Evolutionary conservation across 345 rosid genomes (phyloP).

Genomic region (Gossypium thurberi): DNA sequence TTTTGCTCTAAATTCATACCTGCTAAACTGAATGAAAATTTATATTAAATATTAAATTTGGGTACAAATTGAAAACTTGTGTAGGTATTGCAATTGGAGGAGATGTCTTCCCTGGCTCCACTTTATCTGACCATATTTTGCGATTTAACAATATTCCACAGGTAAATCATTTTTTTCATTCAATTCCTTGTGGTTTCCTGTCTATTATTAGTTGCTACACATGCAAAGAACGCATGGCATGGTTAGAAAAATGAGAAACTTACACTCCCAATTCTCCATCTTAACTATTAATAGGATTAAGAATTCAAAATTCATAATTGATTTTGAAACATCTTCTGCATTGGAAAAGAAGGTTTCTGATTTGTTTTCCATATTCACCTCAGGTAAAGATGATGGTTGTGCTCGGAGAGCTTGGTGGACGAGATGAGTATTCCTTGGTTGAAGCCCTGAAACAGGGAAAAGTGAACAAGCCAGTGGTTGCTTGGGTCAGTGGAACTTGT

Average conservation of each 20-base stretch:
- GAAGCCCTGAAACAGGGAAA: conserved; percentile 93
- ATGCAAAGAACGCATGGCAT: background rate
- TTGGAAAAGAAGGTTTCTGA: background rate
- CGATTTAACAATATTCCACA: conserved; percentile 95
- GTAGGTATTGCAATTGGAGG: conserved; percentile 97
- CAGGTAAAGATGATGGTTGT: conserved; percentile 92
- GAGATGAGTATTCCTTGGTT: conserved; percentile 90
- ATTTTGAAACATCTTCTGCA: background rate
- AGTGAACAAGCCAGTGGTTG: conserved; percentile 88
- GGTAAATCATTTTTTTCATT: conserved; percentile 30
- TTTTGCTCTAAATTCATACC: background rate
- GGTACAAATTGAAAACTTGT: conserved; percentile 20
- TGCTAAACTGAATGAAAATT: conserved; percentile 6
- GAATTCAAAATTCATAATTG: background rate
- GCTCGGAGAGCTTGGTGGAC: conserved; percentile 96
- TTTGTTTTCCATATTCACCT: conserved; percentile 9
- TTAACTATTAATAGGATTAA: background rate
- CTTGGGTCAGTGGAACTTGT: conserved; percentile 98
- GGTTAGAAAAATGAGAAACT: background rate
- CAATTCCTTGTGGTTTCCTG: background rate
- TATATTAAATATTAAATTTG: background rate
- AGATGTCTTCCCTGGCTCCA: conserved; percentile 95
- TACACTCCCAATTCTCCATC: background rate
- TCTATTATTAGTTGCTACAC: background rate
- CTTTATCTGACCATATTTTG: conserved; percentile 85